Evolutionary conservation across 805 yeast genomes (phyloP).

Genomic region (Hanseniaspora hatyaiensis): DNA sequence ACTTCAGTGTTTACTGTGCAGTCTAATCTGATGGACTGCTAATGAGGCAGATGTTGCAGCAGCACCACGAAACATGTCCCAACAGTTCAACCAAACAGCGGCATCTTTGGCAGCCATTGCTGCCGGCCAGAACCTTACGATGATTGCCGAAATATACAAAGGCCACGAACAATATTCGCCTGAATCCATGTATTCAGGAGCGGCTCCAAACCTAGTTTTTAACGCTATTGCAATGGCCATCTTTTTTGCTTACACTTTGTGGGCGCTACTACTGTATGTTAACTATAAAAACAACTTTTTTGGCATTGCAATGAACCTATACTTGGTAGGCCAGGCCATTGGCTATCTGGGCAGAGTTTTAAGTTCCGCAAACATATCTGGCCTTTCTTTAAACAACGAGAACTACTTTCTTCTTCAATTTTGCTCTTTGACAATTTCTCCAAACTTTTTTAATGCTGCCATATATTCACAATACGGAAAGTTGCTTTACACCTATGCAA

Average conservation of each 20-base stretch:
- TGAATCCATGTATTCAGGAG: conserved; percentile 24
- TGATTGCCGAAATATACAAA: conserved; percentile 2
- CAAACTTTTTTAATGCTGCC: conserved; percentile 78
- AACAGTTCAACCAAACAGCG: conserved; percentile 10
- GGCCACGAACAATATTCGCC: conserved; percentile 24
- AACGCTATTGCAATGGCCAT: conserved; percentile 47
- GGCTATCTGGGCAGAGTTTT: conserved; percentile 57
- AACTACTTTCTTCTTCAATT: conserved; percentile 51
- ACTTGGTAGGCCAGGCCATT: conserved; percentile 41
- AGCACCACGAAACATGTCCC: no score
- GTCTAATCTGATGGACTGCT: no score
- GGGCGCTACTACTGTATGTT: conserved; percentile 36
- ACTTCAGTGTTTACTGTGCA: no score
- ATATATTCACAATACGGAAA: conserved; percentile 63
- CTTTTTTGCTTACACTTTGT: conserved; percentile 38
- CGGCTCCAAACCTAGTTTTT: conserved; percentile 43
- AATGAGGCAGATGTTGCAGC: no score
- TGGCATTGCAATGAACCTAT: conserved; percentile 8
- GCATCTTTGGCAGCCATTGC: conserved; percentile 7
- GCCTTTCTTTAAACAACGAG: conserved; percentile 19
- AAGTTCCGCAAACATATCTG: conserved; percentile 31
- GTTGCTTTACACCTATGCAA: conserved; percentile 49
- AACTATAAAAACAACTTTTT: conserved; percentile 55
- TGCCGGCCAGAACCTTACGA: conserved; percentile 1
- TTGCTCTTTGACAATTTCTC: conserved; percentile 61